Evolutionary conservation across 768 basidiomycete species (phyloP).

Genomic region (Leucogyrophana mollusca): DNA sequence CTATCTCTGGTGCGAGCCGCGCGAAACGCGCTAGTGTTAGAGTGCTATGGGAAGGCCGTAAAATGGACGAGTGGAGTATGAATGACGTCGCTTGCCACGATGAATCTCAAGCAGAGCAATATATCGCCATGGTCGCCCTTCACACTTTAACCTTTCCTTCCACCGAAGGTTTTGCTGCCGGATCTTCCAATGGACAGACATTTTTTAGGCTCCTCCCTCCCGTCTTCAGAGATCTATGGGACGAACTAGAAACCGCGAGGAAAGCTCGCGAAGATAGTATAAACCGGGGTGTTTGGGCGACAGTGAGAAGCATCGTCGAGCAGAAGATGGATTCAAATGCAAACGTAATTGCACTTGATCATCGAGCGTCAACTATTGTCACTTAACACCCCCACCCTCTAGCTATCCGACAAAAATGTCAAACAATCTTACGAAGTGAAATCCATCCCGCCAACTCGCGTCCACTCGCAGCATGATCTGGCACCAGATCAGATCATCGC

Average conservation of each 20-base stretch:
- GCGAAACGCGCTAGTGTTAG: slow-evolving; percentile 71
- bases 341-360: slow-evolving; percentile 12
- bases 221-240: slow-evolving; percentile 88
- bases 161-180: slow-evolving; percentile 62
- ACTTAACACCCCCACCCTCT: neutral
- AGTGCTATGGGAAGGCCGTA: slow-evolving; percentile 70
- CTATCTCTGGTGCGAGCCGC: slow-evolving; percentile 68
- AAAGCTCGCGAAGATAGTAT: slow-evolving; percentile 57
- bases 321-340: slow-evolving; percentile 46
- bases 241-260: slow-evolving; percentile 71
- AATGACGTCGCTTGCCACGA: slow-evolving; percentile 79
- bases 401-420: slow-evolving; percentile 14
- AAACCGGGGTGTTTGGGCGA: slow-evolving; percentile 73
- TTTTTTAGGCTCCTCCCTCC: slow-evolving; percentile 81
- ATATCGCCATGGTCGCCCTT: slow-evolving; percentile 81
- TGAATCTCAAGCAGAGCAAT: slow-evolving; percentile 82
- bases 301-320: slow-evolving; percentile 61
- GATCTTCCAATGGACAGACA: slow-evolving; percentile 47
- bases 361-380: neutral
- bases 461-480: slow-evolving; percentile 9
- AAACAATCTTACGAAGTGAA: slow-evolving; percentile 21
- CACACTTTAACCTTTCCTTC: slow-evolving; percentile 71
- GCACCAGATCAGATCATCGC: slow-evolving; percentile 52
- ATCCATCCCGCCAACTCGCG: slow-evolving; percentile 5
- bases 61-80: slow-evolving; percentile 75